Base-by-base conservation (phyloP, 352 stramenopile genomes). In the Globisporangium sylvaticum region DNA sequence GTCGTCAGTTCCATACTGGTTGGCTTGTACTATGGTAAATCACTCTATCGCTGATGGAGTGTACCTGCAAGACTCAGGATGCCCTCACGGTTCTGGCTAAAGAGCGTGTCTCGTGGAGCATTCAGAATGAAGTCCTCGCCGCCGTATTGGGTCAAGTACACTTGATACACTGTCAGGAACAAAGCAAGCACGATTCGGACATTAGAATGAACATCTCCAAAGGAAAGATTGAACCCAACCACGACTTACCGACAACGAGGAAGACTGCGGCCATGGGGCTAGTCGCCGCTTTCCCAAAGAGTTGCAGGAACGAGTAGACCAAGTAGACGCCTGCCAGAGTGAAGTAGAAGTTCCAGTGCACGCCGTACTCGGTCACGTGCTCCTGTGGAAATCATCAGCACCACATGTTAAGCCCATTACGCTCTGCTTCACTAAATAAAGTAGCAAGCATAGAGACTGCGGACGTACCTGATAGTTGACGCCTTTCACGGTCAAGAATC, bases 281-380 rank as follows among this genome's bases (percentile, higher is more conserved):
- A 0, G 73, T 80, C 6, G 76, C 70, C 73, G 74, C 88, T 44
- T 69, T 70, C 20, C 84, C 83, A 54, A 90, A 72, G 39, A 75
- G 50, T 46, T 77, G 73, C 20, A 97, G 71, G 20, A 84, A 62
- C 10, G 78, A 88, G 60, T 88, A 90, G 24, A 87, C 63, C 20
- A 96, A 34, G 66, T 93, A 94, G 32, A 96, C 83, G 4, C 81
- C 87, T 15, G 81, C 89, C 22, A 99, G 85, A 4, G 97, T 99
- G 65, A 99, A 98, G 81, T 99, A 99, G 71, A 99, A 99, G 79
- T 99, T 99, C 98, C 98, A 99, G 79, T 99, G 97, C 22, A 99
- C 90, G 34, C 98, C 98, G 75, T 99, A 99, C 79, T 99, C 98
- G 5, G 87, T 97, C 50, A 99, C 95, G 67, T 99, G 97, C 64